Evolutionary conservation across 2,329 filamentous ascomycete genomes (phyloP).

Genomic region (Leptoxyphium fumago): DNA sequence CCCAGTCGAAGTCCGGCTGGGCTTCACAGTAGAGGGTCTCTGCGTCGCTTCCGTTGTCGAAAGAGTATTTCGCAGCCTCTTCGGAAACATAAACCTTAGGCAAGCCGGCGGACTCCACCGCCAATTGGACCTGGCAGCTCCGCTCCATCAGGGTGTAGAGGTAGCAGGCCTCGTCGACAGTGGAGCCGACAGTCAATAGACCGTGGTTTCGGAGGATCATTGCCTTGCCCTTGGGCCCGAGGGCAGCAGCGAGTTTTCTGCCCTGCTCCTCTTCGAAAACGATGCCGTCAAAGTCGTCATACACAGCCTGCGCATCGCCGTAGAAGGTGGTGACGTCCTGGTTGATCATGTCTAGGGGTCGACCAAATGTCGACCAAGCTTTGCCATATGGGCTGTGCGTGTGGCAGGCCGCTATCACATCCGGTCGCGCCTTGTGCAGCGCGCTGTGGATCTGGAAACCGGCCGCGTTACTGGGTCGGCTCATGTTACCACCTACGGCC

Average conservation of each 20-base stretch:
- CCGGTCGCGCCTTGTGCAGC: constrained; percentile 37
- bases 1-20: constrained; percentile 36
- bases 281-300: constrained; percentile 45
- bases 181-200: constrained; percentile 52
- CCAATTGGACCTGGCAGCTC: constrained; percentile 52
- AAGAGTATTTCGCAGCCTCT: constrained; percentile 40
- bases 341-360: constrained; percentile 54
- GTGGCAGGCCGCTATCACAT: constrained; percentile 54
- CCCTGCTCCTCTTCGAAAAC: constrained; percentile 52
- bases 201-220: constrained; percentile 59
- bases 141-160: constrained; percentile 55
- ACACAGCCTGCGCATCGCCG: constrained; percentile 37
- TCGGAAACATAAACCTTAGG: constrained; percentile 41
- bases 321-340: constrained; percentile 54
- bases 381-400: constrained; percentile 52
- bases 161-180: constrained; percentile 62
- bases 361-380: constrained; percentile 52
- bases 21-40: constrained; percentile 38
- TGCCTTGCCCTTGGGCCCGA: constrained; percentile 47
- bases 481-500: constrained; percentile 47
- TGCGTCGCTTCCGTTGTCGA: constrained; percentile 32
- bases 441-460: constrained; percentile 8
- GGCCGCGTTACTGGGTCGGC: constrained; percentile 43
- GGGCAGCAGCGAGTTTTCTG: constrained; percentile 44
- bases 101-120: constrained; percentile 49